A percentile compares a stretch with the other conserved stretches of the same genome.
These are phyloP conservation scores for Entophlyctis helioformis DNA, from an alignment of 192 early-diverging fungal genomes.

Conservation along the genomic window DNA sequence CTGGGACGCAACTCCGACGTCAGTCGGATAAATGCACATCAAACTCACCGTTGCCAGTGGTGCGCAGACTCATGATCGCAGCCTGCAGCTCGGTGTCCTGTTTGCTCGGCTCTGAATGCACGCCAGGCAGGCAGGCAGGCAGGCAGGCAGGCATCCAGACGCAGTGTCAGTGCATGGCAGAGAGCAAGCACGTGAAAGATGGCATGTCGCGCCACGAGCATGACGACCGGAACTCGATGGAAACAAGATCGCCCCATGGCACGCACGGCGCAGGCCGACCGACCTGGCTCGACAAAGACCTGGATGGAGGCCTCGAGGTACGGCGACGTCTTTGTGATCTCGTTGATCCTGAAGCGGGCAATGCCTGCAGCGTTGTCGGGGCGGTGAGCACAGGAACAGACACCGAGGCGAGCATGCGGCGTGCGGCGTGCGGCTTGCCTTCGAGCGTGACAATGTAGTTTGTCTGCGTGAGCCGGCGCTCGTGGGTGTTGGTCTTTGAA, in stretches of 20 bases:
- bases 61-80: constrained; percentile 34
- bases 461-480: constrained; percentile 3
- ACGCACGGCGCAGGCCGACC: not conserved
- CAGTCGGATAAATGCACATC: not conserved
- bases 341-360: constrained; percentile 43
- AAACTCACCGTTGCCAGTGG: constrained; percentile 23
- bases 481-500: constrained; percentile 9
- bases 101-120: constrained; percentile 17
- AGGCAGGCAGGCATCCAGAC: too few relatives aligned
- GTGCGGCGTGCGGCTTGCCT: too few relatives aligned
- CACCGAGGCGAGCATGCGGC: not conserved
- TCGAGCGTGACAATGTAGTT: constrained; percentile 53
- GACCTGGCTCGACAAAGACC: constrained; percentile 24
- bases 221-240: too few relatives aligned
- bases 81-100: constrained; percentile 43
- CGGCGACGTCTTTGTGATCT: constrained; percentile 24
- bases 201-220: too few relatives aligned
- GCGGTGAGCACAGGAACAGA: not conserved
- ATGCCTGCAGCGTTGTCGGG: too few relatives aligned
- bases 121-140: too few relatives aligned
- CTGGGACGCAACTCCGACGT: not conserved
- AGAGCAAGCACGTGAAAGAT: too few relatives aligned
- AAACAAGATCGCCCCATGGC: too few relatives aligned
- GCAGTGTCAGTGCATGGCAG: too few relatives aligned
- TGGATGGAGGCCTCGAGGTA: constrained; percentile 43